Evolutionary conservation across 202 grass and related monocot genomes (phyloP).

Genomic region (Zoysia matrella): DNA sequence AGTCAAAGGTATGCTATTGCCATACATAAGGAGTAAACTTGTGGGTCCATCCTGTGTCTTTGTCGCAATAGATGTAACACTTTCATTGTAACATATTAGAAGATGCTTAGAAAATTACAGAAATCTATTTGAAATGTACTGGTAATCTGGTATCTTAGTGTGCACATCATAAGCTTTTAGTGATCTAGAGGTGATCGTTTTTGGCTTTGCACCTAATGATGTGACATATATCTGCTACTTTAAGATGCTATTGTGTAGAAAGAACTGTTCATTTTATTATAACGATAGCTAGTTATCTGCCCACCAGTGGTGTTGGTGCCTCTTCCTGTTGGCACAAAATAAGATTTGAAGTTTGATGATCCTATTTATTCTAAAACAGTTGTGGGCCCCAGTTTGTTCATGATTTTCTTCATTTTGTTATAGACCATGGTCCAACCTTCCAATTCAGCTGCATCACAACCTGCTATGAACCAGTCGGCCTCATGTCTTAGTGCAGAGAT

Average conservation of each 20-base stretch:
- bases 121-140: constrained; percentile 24
- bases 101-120: constrained; percentile 3
- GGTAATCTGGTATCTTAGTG: neutral
- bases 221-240: neutral
- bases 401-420: constrained; percentile 27
- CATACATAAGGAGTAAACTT: constrained; percentile 21
- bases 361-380: constrained; percentile 19
- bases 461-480: constrained; percentile 57
- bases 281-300: constrained; percentile 4
- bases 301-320: neutral
- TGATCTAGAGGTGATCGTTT: neutral
- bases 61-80: constrained; percentile 3
- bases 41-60: constrained; percentile 22
- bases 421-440: constrained; percentile 49
- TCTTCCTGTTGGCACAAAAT: constrained; percentile 3
- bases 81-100: constrained; percentile 4
- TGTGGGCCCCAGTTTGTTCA: constrained; percentile 8
- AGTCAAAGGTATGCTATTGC: constrained; percentile 59
- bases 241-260: constrained; percentile 15
- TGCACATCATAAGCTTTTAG: neutral
- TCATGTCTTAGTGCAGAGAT: constrained; percentile 68
- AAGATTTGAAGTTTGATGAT: neutral
- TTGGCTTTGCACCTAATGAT: constrained; percentile 10
- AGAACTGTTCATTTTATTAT: constrained; percentile 24
- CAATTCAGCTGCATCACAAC: constrained; percentile 38